These are phyloP conservation scores for Leptographium radiaticola DNA, from an alignment of 2,329 filamentous ascomycete species.

Conservation along the genomic window DNA sequence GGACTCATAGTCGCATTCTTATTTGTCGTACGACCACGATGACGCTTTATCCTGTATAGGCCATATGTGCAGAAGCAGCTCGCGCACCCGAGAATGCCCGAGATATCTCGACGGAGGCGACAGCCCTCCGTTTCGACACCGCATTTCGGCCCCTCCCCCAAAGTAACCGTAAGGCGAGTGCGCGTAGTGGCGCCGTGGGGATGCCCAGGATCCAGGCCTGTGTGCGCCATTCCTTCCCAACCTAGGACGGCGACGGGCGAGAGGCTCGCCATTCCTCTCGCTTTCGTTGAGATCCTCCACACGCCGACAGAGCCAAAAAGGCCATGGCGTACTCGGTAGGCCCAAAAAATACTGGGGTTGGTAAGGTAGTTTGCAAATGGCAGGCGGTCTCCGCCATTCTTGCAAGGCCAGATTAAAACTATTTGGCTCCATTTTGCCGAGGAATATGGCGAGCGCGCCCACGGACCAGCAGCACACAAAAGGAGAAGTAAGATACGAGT, in stretches of 20 bases:
- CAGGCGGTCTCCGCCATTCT: neutral
- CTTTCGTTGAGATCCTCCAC: no score
- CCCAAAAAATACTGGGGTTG: neutral
- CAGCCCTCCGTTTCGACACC: neutral
- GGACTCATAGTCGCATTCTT: no score
- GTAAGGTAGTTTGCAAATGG: neutral
- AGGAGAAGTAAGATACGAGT: neutral
- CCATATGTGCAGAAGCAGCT: neutral
- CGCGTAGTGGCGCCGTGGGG: no score
- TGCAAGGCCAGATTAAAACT: neutral
- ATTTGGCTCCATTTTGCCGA: slow-evolving; percentile 2
- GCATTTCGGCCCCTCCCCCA: neutral
- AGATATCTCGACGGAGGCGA: neutral
- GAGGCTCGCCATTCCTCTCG: no score
- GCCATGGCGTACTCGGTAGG: no score
- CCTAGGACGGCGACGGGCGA: no score
- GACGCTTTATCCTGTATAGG: no score
- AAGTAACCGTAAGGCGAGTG: neutral
- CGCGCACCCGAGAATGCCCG: slow-evolving; percentile 6
- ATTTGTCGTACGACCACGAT: no score
- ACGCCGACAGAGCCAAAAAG: no score
- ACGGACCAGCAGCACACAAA: neutral
- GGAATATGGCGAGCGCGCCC: neutral
- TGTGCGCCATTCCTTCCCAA: neutral
- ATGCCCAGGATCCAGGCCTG: no score